A percentile compares a stretch with the other conserved stretches of the same genome.
Evolutionary conservation across 192 early-diverging fungal species (phyloP).

Genomic region (Gaertneriomyces sp.): DNA sequence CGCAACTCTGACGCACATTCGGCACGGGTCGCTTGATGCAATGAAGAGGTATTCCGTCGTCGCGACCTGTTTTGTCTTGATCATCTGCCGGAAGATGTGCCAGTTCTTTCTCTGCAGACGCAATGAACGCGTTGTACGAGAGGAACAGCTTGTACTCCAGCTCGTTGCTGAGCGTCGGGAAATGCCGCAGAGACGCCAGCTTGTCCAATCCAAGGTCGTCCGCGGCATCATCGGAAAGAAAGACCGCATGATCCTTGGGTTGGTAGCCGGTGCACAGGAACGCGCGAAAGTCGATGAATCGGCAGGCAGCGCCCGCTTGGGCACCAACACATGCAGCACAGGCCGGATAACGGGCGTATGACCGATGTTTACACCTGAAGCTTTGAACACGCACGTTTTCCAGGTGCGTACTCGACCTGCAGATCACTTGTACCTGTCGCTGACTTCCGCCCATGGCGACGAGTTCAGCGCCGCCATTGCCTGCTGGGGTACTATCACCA

Average conservation of each 20-base stretch:
- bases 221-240: not conserved
- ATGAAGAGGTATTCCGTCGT: not conserved
- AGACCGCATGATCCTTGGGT: not conserved
- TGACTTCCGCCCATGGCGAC: no score
- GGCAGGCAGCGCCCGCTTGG: not conserved
- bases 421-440: no score
- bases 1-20: slow-evolving; percentile 8
- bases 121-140: slow-evolving; percentile 1
- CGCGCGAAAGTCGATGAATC: not conserved
- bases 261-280: not conserved
- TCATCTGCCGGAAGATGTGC: not conserved
- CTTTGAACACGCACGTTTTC: no score
- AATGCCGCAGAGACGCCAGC: not conserved
- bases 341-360: no score
- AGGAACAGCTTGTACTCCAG: not conserved
- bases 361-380: no score
- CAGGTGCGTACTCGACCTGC: no score
- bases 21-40: slow-evolving; percentile 8
- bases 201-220: not conserved
- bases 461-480: no score
- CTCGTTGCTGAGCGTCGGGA: not conserved
- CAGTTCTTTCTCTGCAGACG: slow-evolving; percentile 10
- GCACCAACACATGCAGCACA: no score
- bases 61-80: no score
- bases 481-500: no score